Conservation (phyloP, 73 alveolate species). For the Paramecium tetraurelia region DNA sequence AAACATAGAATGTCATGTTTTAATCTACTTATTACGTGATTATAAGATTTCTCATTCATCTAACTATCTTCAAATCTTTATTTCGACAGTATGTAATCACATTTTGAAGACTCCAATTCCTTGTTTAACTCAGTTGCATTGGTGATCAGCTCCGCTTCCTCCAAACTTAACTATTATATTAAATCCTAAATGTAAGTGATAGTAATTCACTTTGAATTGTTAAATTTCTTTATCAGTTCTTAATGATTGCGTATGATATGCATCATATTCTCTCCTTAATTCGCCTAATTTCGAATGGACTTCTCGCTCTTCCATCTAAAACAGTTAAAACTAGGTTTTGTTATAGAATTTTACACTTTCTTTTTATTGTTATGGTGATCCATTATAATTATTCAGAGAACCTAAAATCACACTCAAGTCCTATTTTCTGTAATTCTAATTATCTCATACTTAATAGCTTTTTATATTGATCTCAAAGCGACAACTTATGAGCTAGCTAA, state of each 20-base stretch:
- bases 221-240: slow-evolving; percentile 37
- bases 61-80: slow-evolving; percentile 70
- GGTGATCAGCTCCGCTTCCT: not conserved
- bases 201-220: not conserved
- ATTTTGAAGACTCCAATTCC: slow-evolving; percentile 62
- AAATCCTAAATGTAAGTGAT: not conserved
- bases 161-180: not conserved
- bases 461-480: slow-evolving; percentile 51
- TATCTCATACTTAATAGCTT: slow-evolving; percentile 35
- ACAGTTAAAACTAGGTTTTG: not conserved
- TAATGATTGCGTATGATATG: not conserved
- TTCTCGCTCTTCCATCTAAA: slow-evolving; percentile 37
- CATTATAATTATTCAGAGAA: not conserved
- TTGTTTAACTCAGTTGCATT: not conserved
- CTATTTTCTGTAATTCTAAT: not conserved
- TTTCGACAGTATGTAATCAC: slow-evolving; percentile 61
- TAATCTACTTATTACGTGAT: slow-evolving; percentile 76
- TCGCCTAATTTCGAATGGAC: slow-evolving; percentile 51
- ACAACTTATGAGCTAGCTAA: not conserved
- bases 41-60: slow-evolving; percentile 67
- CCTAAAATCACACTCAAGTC: slow-evolving; percentile 49
- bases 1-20: slow-evolving; percentile 80
- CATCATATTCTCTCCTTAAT: slow-evolving; percentile 45
- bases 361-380: not conserved
- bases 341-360: slow-evolving; percentile 1